Conservation (phyloP, 2,329 filamentous ascomycete species). For the Stenocarpella maydis region DNA sequence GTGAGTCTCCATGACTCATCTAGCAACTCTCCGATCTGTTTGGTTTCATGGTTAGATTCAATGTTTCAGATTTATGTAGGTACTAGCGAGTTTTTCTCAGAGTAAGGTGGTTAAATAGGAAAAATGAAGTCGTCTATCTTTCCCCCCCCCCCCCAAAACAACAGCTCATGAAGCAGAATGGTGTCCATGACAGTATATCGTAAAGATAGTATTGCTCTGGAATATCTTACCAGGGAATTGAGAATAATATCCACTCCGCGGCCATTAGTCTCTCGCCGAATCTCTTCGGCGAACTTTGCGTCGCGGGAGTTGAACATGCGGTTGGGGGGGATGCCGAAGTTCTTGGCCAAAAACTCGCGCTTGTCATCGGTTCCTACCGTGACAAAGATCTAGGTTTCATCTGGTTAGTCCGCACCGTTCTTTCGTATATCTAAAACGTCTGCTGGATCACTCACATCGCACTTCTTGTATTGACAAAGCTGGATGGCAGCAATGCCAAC, state of each 20-base stretch:
- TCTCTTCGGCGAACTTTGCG: constrained; percentile 38
- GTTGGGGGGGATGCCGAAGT: constrained; percentile 40
- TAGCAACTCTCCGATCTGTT: constrained; percentile 41
- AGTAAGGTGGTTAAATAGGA: no score
- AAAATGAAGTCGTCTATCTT: no score
- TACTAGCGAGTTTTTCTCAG: no score
- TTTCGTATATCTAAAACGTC: no score
- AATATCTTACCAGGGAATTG: constrained; percentile 39
- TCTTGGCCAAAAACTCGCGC: constrained; percentile 40
- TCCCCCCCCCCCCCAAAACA: no score
- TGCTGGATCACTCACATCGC: not conserved
- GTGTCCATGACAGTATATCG: no score
- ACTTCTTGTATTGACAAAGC: not conserved
- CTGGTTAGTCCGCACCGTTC: no score
- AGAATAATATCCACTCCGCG: constrained; percentile 39
- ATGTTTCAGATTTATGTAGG: no score
- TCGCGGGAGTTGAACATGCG: constrained; percentile 43
- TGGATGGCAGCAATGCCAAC: constrained; percentile 13
- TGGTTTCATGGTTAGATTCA: no score
- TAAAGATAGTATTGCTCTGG: no score
- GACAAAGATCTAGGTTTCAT: constrained; percentile 44
- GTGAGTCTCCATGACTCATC: constrained; percentile 43
- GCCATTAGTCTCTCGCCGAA: constrained; percentile 38
- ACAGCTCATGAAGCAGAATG: no score
- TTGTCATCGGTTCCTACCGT: constrained; percentile 45